phyloP scores from a whole-genome alignment of 1,284 basidiomycete species.

The Boletus semigastroideus region DNA sequence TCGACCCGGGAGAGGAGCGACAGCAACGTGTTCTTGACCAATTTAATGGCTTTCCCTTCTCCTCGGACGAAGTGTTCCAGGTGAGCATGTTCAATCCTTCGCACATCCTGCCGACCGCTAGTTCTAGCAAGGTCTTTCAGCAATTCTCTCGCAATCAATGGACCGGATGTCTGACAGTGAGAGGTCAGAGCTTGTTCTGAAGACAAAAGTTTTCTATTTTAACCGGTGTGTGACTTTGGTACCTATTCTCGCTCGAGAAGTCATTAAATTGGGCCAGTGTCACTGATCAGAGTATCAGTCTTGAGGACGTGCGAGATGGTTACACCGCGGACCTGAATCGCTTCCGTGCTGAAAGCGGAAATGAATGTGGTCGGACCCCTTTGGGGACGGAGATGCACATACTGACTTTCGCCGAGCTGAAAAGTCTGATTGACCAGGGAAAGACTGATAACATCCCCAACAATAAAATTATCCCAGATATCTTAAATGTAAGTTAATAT shows the following conservation, averaged over 20 bases:
- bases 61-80: constrained; percentile 57
- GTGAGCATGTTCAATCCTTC: constrained; percentile 34
- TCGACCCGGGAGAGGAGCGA: constrained; percentile 8
- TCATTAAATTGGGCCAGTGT: constrained; percentile 32
- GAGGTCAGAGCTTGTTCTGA: constrained; percentile 47
- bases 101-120: neutral
- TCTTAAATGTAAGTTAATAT: constrained; percentile 52
- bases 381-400: constrained; percentile 35
- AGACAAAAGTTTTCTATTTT: constrained; percentile 69
- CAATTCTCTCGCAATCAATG: constrained; percentile 44
- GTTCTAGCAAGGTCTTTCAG: constrained; percentile 60
- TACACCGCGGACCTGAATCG: constrained; percentile 8
- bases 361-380: constrained; percentile 15
- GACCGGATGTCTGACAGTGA: constrained; percentile 41
- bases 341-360: constrained; percentile 17
- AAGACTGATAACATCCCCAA: constrained; percentile 73
- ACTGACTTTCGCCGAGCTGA: constrained; percentile 65
- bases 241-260: constrained; percentile 5
- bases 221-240: constrained; percentile 48
- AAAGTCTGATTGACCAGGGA: constrained; percentile 67
- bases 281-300: constrained; percentile 27
- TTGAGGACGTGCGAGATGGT: constrained; percentile 21
- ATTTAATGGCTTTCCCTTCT: constrained; percentile 50
- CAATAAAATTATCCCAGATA: constrained; percentile 65
- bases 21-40: constrained; percentile 31